Conservation (phyloP, 192 early-diverging fungal species). For the Jimgerdemannia lactiflua region DNA sequence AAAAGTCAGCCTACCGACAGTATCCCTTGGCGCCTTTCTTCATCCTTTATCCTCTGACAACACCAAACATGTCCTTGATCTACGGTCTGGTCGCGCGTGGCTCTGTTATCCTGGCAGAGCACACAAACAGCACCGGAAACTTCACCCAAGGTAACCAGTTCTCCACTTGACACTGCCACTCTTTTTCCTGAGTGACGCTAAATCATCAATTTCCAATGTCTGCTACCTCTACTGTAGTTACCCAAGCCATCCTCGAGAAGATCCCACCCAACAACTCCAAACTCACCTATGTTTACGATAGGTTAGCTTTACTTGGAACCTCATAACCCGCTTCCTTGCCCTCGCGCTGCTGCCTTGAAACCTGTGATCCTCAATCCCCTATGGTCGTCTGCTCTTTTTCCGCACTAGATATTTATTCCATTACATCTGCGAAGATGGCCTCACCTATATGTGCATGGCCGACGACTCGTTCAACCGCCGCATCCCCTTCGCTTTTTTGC, state of each 20-base stretch:
- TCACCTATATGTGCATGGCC: constrained; percentile 88
- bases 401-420: constrained; percentile 81
- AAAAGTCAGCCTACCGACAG: too few species aligned
- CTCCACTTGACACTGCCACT: background rate
- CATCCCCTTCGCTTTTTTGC: constrained; percentile 87
- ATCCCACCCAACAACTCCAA: constrained; percentile 91
- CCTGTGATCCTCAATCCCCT: background rate
- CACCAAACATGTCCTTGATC: constrained; percentile 61
- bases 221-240: constrained; percentile 41
- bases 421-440: constrained; percentile 75
- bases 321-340: background rate
- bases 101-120: constrained; percentile 76
- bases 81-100: constrained; percentile 81
- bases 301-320: constrained; percentile 31
- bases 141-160: constrained; percentile 61
- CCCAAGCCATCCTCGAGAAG: constrained; percentile 84
- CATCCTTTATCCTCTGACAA: too few species aligned
- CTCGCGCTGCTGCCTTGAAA: background rate
- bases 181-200: background rate
- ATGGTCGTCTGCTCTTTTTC: constrained; percentile 1
- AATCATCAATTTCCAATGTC: background rate
- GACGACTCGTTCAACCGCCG: constrained; percentile 69
- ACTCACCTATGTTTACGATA: constrained; percentile 90
- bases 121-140: constrained; percentile 79
- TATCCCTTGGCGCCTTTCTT: too few species aligned